phyloP scores from a whole-genome alignment of 306 rosid species.

The Acacia crassicarpa region DNA sequence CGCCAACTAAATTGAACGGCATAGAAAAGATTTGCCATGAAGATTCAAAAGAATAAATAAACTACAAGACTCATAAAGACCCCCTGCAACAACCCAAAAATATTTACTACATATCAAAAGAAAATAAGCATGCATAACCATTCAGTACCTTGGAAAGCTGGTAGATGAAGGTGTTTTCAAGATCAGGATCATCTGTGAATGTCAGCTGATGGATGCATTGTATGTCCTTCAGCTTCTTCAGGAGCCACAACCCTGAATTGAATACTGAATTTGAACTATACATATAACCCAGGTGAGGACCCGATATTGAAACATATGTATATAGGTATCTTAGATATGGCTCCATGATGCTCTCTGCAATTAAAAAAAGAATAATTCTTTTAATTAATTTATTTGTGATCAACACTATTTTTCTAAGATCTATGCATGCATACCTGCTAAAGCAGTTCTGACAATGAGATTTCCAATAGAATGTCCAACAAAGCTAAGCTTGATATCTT shows the following conservation, averaged over 20 bases:
- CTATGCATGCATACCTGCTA: slow-evolving; percentile 58
- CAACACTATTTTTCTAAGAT: slow-evolving; percentile 7
- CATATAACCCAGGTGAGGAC: slow-evolving; percentile 95
- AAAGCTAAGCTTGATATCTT: slow-evolving; percentile 75
- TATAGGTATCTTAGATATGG: slow-evolving; percentile 66
- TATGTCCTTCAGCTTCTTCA: slow-evolving; percentile 83
- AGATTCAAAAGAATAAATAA: neutral
- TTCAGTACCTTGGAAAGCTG: slow-evolving; percentile 78
- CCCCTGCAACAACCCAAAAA: neutral
- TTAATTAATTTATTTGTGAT: slow-evolving; percentile 22
- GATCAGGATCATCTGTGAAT: slow-evolving; percentile 82
- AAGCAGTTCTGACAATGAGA: slow-evolving; percentile 76
- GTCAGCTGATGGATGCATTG: slow-evolving; percentile 93
- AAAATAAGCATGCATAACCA: slow-evolving; percentile 22
- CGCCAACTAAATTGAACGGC: slow-evolving; percentile 2
- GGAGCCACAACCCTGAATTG: slow-evolving; percentile 91
- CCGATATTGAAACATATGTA: slow-evolving; percentile 81
- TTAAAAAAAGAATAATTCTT: slow-evolving; percentile 3
- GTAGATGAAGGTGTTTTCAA: slow-evolving; percentile 83
- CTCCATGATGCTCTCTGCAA: slow-evolving; percentile 90
- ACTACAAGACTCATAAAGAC: neutral
- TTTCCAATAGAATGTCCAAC: slow-evolving; percentile 97
- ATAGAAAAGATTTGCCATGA: neutral
- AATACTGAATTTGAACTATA: slow-evolving; percentile 87
- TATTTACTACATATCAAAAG: neutral